Evolutionary conservation across 2,329 filamentous ascomycete species (phyloP), one percentile per base, ranked within the genome.

Genomic region (Chaetoscypha palmicola): DNA sequence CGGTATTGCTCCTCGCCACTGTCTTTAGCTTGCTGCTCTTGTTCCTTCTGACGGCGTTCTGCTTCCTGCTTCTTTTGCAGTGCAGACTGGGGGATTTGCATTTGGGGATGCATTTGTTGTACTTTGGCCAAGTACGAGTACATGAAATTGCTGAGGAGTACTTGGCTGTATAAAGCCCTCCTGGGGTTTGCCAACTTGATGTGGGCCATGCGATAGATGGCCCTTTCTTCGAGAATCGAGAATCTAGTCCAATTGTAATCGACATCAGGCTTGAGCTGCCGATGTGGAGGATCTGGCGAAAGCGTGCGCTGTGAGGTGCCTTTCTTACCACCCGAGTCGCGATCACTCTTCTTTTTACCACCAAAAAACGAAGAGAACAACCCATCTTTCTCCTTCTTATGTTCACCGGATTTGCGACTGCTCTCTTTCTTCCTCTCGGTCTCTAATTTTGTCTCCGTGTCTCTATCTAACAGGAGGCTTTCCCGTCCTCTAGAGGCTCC

Each of bases 111-210:
- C 87, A 96, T 96, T 59, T 94, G 89, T 67, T 98, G 92, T 35
- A 98, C 92, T 65, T 97, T 98, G 50, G 92, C 92, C 52, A 98
- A 76, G 64, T 98, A 98, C 45, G 89, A 92, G 68, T 98, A 98
- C 92, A 98, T 98, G 66, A 98, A 98, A 64, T 98, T 98, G 67
- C 90, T 96, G 54, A 98, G 76, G 47, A 98, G 72, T 17, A 98
- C 92, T 65, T 98, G 92, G 48, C 91, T 96, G 61, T 94, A 84
- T 40, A 98, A 69, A 31, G 91, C 86, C 44, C 92, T 83, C 34
- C 91, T 82, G 28, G 92, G 92, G 61, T 98, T 97, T n/a, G 92
- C 92, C 49, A 98, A 78, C 66, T 98, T 98, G 68, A 97, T 94
- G 63, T 98, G 92, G 14, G 92, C 92, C 87, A 98, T 95, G 49